A percentile compares a stretch with the other conserved stretches of the same genome.
phyloP scores from a whole-genome alignment of 345 rosid genomes.

The Acer negundo region DNA sequence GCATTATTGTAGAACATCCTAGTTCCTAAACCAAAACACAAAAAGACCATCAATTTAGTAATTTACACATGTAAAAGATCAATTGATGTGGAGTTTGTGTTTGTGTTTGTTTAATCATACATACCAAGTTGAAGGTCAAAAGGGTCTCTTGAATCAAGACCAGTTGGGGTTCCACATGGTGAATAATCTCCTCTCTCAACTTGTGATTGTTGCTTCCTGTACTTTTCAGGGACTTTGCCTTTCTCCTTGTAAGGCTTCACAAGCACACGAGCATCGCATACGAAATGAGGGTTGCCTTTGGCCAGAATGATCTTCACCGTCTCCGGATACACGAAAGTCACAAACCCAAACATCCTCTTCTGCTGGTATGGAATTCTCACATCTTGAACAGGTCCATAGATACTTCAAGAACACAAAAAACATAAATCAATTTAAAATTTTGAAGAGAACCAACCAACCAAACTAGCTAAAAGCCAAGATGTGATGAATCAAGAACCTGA shows the following conservation, averaged over 20 bases:
- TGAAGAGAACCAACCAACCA: too few relatives aligned
- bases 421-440: neutral
- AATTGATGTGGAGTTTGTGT: too few relatives aligned
- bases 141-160: constrained; percentile 76
- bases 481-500: constrained; percentile 51
- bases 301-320: constrained; percentile 89
- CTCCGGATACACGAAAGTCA: constrained; percentile 83
- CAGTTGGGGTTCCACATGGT: constrained; percentile 69
- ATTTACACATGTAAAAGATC: neutral
- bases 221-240: constrained; percentile 90
- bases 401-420: constrained; percentile 37
- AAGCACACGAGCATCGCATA: constrained; percentile 86
- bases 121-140: constrained; percentile 57
- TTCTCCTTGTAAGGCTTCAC: constrained; percentile 98
- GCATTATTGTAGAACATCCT: constrained; percentile 60
- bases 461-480: neutral
- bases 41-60: neutral
- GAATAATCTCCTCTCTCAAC: constrained; percentile 64
- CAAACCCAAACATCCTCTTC: constrained; percentile 97
- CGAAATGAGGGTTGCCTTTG: constrained; percentile 93
- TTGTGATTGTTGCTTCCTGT: constrained; percentile 58
- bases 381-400: constrained; percentile 95
- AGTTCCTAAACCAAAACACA: constrained; percentile 38
- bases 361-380: constrained; percentile 95
- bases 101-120: neutral